Evolutionary conservation across 2,329 filamentous ascomycete species (phyloP), one percentile per base, ranked within the genome.

Genomic region (Sporothrix protearum): DNA sequence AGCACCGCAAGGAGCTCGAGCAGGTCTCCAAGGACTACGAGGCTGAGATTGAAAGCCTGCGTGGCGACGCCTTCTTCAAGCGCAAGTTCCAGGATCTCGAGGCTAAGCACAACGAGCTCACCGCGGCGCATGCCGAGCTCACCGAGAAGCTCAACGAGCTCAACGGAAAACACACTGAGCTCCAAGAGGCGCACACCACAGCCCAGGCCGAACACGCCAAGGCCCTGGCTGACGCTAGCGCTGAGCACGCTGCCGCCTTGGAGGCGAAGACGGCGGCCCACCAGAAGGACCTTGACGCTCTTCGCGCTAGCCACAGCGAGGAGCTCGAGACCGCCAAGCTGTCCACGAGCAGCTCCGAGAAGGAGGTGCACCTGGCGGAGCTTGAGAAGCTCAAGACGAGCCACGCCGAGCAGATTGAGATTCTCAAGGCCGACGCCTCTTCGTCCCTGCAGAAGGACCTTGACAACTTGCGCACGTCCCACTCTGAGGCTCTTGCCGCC

Each of bases 1-100:
- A 85, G 77, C 86, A 90, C 76, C 83, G 87, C 73, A 83, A 85
- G 75, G 86, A 88, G 76, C 82, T 91, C 75, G 83, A 86, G 78
- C 84, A 84, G 73, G 79, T 90, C 70, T 87, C 87, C 1, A 82
- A 86, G 74, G 88, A 90, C 75, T 89, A 89, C 74, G 86, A 90
- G 77, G 83, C 85, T n/a, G 88, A 90, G 78, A 89, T 91, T 70
- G 88, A 90, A 76, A 85, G 85, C 71, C 84, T 90, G 19, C 85
- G 85, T 71, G 88, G 87, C 28, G 87, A 90, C 73, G 87, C 88
- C 16, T 86, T 86, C 77, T 88, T 89, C 80, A 89, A 88, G 80
- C 85, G 86, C 74, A 87, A 89, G 78, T 90, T 87, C 73, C 84
- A 88, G 72, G 86, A 87, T 49, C 83, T 91, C 6, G 87, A 89